Percentiles rank a stretch among this genome's conserved stretches.
Conservation (phyloP, 345 rosid species). For the Punica granatum region DNA sequence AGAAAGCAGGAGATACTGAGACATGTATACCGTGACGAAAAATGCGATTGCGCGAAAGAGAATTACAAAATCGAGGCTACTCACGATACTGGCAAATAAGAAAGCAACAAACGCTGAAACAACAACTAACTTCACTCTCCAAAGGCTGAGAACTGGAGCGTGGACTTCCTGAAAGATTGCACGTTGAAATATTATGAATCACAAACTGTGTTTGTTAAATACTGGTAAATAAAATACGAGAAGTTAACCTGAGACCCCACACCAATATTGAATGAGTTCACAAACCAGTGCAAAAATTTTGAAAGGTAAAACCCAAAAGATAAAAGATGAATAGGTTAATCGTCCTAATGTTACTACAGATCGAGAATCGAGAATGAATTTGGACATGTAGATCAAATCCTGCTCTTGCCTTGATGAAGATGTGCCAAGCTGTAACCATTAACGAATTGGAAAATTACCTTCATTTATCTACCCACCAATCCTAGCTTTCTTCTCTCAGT, state of each 20-base stretch:
- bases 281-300: neutral
- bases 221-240: neutral
- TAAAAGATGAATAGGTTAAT: neutral
- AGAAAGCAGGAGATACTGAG: slow-evolving; percentile 1
- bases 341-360: neutral
- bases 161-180: slow-evolving; percentile 57
- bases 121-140: slow-evolving; percentile 76
- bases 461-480: slow-evolving; percentile 82
- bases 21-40: neutral
- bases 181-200: slow-evolving; percentile 8
- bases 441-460: slow-evolving; percentile 35
- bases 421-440: neutral
- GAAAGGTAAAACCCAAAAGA: too few relatives aligned
- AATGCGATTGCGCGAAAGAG: slow-evolving; percentile 1
- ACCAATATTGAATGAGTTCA: neutral
- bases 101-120: slow-evolving; percentile 69
- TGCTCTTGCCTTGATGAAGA: neutral
- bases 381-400: neutral
- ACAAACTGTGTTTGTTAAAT: neutral
- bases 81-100: slow-evolving; percentile 76
- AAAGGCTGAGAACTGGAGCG: slow-evolving; percentile 69
- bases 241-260: neutral
- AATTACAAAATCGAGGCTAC: slow-evolving; percentile 20
- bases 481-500: slow-evolving; percentile 56
- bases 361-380: neutral